These are phyloP conservation scores for Tylopilus subfusipes DNA, from an alignment of 768 basidiomycete genomes.

Conservation along the genomic window DNA sequence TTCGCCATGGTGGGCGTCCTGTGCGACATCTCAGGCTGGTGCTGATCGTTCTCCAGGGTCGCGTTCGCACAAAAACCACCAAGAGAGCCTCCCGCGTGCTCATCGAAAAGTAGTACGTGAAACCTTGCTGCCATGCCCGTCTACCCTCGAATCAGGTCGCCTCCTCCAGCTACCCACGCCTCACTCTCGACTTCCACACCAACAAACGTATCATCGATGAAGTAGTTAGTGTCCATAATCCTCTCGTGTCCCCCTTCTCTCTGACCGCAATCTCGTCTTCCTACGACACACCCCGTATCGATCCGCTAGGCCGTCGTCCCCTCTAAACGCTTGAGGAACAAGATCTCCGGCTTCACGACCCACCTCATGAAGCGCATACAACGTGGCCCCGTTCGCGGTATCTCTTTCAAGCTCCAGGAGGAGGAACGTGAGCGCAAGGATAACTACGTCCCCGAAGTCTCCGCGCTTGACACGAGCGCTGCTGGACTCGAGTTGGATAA, in stretches of 20 bases:
- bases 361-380: constrained; percentile 99
- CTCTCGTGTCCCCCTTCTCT: not conserved
- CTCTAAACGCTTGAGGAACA: constrained; percentile 99
- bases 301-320: constrained; percentile 82
- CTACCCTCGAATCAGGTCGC: not conserved
- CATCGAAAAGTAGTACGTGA: constrained; percentile 96
- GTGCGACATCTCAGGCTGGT: constrained; percentile 5
- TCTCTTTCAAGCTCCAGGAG: constrained; percentile 99
- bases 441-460: constrained; percentile 98
- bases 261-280: not conserved
- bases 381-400: constrained; percentile 96
- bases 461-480: constrained; percentile 80
- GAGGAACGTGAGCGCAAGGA: constrained; percentile 99
- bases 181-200: constrained; percentile 99
- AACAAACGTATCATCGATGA: constrained; percentile 99
- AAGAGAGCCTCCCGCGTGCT: constrained; percentile 98
- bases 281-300: not conserved
- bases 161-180: constrained; percentile 82
- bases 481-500: constrained; percentile 83
- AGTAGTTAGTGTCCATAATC: constrained; percentile 75
- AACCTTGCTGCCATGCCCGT: not conserved
- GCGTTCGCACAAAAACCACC: constrained; percentile 99
- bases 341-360: constrained; percentile 99
- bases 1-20: constrained; percentile 50
- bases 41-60: constrained; percentile 59